Percentiles rank a stretch among this genome's conserved stretches.
These are phyloP conservation scores for Sphaerostilbella broomeana DNA, from an alignment of 2,329 filamentous ascomycete genomes.

Conservation along the genomic window DNA sequence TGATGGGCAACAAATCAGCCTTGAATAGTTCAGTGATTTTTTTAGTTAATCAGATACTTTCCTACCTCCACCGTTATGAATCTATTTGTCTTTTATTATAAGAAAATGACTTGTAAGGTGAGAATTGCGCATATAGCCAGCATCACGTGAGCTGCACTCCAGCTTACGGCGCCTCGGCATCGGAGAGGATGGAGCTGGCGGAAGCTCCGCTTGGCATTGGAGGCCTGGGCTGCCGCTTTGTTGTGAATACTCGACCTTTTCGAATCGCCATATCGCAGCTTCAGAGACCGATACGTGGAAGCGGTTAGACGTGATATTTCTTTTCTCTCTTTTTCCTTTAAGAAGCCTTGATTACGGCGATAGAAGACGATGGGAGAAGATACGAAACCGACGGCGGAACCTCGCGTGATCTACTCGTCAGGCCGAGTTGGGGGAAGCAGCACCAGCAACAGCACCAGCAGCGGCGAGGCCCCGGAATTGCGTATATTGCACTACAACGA, in stretches of 20 bases:
- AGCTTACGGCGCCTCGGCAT: not conserved
- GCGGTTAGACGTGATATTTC: not conserved
- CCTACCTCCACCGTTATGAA: too few species aligned
- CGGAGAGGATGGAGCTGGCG: slow-evolving; percentile 2
- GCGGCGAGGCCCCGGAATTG: slow-evolving; percentile 51
- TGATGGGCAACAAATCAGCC: too few species aligned
- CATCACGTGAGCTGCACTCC: slow-evolving; percentile 12
- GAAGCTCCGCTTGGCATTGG: slow-evolving; percentile 3
- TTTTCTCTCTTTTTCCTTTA: not conserved
- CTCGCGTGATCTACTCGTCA: slow-evolving; percentile 21
- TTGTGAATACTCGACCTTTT: too few species aligned
- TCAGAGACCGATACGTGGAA: too few species aligned
- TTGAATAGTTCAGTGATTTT: too few species aligned
- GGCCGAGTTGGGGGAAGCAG: slow-evolving; percentile 11
- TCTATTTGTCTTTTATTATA: not conserved
- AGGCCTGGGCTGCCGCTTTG: not conserved
- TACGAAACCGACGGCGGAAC: slow-evolving; percentile 20
- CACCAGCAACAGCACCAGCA: slow-evolving; percentile 1
- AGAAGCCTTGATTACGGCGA: too few species aligned
- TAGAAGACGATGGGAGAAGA: slow-evolving; percentile 7
- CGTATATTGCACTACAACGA: slow-evolving; percentile 90
- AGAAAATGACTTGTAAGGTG: not conserved
- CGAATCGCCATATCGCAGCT: too few species aligned
- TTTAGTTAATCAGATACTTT: too few species aligned
- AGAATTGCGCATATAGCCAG: not conserved